These are phyloP conservation scores for Orbilia blumenaviensis DNA, from an alignment of 2,329 filamentous ascomycete species.

Conservation along the genomic window DNA sequence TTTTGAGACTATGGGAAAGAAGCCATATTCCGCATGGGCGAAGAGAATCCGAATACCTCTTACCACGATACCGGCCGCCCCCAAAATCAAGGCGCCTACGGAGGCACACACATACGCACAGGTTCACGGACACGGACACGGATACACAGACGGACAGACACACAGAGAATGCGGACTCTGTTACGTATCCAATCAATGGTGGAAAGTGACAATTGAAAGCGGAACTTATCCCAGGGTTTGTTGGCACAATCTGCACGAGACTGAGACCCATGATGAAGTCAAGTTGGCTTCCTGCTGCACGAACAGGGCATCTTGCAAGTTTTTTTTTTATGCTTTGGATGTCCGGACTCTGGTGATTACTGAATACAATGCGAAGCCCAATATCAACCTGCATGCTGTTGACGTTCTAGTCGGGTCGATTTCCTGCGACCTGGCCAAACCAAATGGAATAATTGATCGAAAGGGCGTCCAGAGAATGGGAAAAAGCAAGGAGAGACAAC, in stretches of 20 bases:
- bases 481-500: conserved; percentile 17
- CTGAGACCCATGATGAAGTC: conserved; percentile 43
- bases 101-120: background rate
- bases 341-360: conserved; percentile 38
- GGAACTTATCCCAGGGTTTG: conserved; percentile 24
- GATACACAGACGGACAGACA: background rate
- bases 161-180: background rate
- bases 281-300: conserved; percentile 21
- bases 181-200: conserved; percentile 1
- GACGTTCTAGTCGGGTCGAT: conserved; percentile 51
- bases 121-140: background rate
- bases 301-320: conserved; percentile 41
- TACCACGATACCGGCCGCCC: too few species aligned
- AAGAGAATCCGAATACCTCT: background rate
- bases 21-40: background rate
- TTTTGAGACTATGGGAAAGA: background rate
- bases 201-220: background rate
- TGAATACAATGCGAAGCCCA: conserved; percentile 41
- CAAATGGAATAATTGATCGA: conserved; percentile 20
- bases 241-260: conserved; percentile 31
- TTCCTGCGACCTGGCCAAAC: conserved; percentile 20
- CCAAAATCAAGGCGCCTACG: background rate
- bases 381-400: conserved; percentile 46
- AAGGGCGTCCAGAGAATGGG: background rate
- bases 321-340: conserved; percentile 27